Conservation (phyloP, 225 moss, liverwort and hornwort species). For the Marchantia paleacea region DNA sequence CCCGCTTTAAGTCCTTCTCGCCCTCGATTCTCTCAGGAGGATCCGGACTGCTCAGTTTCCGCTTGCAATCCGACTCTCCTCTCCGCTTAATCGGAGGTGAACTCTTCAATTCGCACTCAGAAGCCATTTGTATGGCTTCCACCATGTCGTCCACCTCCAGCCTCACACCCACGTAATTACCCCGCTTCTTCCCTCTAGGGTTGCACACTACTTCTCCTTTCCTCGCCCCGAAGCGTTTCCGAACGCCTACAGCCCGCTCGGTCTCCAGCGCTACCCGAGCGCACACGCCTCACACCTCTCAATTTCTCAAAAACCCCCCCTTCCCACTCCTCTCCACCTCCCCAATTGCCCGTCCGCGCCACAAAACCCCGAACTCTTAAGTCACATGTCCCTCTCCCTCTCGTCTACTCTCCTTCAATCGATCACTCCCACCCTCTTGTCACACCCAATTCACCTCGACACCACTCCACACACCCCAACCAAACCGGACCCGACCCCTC, state of each 20-base stretch:
- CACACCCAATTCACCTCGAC: not conserved
- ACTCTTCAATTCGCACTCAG: conserved; percentile 35
- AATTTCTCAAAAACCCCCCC: not conserved
- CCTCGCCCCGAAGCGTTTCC: conserved; percentile 27
- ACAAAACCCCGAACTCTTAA: not conserved
- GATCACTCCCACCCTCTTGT: not conserved
- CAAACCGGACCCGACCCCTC: not conserved
- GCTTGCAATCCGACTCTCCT: conserved; percentile 26
- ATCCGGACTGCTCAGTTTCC: conserved; percentile 28
- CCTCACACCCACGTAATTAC: conserved; percentile 19
- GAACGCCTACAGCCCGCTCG: conserved; percentile 19
- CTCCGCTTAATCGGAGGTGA: conserved; percentile 28
- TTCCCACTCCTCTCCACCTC: too few species aligned
- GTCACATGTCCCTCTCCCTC: not conserved
- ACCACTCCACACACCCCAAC: not conserved
- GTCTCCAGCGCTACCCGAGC: conserved; percentile 31
- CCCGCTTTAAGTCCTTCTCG: conserved; percentile 34
- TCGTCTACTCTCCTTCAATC: not conserved
- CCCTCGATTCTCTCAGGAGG: conserved; percentile 32
- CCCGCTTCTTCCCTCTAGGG: conserved; percentile 32
- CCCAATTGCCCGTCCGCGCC: not conserved
- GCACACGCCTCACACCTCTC: conserved; percentile 16
- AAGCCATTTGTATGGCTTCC: conserved; percentile 35
- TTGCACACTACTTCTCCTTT: conserved; percentile 28
- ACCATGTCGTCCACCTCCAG: conserved; percentile 34